Evolutionary conservation across 2,329 filamentous ascomycete genomes (phyloP), one percentile per base, ranked within the genome.

Genomic region (Aspergillus pseudoviridinutans): DNA sequence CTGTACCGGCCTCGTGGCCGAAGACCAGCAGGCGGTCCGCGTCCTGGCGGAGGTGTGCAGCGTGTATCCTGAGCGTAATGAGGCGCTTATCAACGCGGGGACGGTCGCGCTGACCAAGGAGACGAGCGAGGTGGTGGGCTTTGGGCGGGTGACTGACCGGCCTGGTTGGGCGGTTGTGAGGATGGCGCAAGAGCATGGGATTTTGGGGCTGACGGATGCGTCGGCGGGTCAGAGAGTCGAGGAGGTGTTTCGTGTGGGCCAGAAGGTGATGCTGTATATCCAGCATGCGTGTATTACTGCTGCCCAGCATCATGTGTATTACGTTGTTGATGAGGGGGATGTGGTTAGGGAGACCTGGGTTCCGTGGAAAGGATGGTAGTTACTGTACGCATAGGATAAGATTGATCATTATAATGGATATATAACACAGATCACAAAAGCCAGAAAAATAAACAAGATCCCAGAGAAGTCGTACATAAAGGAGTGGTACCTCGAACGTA

Each of bases 281-380:
- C 92, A 93, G 65, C 90, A 93, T 75, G 86, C 89, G 46, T 93
- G 90, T 70, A 88, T 93, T 67, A 84, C 89, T 1, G 86, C 88
- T 0, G 86, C 85, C 0, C 82, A 83, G 22, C 88, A 87, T 74
- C 84, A 82, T 10, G 89, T 84, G 79, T 93, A 91, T 73, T 76
- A 91, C 24, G 78, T 93, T 32, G 84, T 92, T 5, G 89, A 92
- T 72, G 61, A 56, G 47, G 20, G 51, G 22, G 58, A 63, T 58
- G 46, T 66, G 38, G 63, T 67, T n/a, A 38, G 58, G 50, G 66
- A 68, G 56, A 62, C 63, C 17, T 68, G 66, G 65, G 60, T 65
- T n/a, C 66, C 65, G 4, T 68, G 65, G 66, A 67, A 67, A 57
- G 63, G 65, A 7, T 68, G 66, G 64, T 67, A 28, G 53, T 41